A percentile compares a stretch with the other conserved stretches of the same genome.
Evolutionary conservation across 2,329 filamentous ascomycete genomes (phyloP).

Genomic region (Paracamarosporium sp.): DNA sequence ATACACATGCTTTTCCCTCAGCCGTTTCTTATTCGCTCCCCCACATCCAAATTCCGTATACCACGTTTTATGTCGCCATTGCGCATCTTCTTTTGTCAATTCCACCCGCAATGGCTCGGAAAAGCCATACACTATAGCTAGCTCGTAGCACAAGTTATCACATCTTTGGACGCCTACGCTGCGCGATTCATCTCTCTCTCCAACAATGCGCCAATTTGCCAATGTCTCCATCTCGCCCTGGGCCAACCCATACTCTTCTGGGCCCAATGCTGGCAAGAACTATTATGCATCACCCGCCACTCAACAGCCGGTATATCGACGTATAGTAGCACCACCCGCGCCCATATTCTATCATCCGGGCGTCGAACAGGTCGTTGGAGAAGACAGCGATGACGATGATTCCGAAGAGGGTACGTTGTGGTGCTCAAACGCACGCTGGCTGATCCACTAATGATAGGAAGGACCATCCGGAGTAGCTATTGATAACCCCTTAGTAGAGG

Average conservation of each 20-base stretch:
- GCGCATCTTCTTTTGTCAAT: conserved; percentile 32
- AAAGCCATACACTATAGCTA: conserved; percentile 37
- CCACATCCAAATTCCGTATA: conserved; percentile 38
- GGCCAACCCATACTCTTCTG: conserved; percentile 35
- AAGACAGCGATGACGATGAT: conserved; percentile 26
- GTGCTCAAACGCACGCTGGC: background rate
- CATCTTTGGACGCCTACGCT: conserved; percentile 26
- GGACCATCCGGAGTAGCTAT: conserved; percentile 26
- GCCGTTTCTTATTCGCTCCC: conserved; percentile 42
- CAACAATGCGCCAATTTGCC: conserved; percentile 39
- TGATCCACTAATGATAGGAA: conserved; percentile 27
- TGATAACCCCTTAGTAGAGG: conserved; percentile 18
- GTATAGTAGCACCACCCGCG: conserved; percentile 28
- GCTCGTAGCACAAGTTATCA: conserved; percentile 38
- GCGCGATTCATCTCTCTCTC: conserved; percentile 24
- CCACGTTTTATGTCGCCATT: conserved; percentile 47
- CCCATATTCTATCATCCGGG: conserved; percentile 33
- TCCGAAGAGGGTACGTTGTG: conserved; percentile 20
- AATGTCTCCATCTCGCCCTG: conserved; percentile 43
- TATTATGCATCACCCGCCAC: conserved; percentile 21
- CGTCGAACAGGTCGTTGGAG: conserved; percentile 28
- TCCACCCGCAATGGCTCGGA: conserved; percentile 38
- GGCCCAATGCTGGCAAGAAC: conserved; percentile 21
- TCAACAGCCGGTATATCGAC: conserved; percentile 28
- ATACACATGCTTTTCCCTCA: conserved; percentile 32